Percentiles rank a stretch among this genome's conserved stretches.
phyloP scores from a whole-genome alignment of 306 rosid species.

The Glycine soja region DNA sequence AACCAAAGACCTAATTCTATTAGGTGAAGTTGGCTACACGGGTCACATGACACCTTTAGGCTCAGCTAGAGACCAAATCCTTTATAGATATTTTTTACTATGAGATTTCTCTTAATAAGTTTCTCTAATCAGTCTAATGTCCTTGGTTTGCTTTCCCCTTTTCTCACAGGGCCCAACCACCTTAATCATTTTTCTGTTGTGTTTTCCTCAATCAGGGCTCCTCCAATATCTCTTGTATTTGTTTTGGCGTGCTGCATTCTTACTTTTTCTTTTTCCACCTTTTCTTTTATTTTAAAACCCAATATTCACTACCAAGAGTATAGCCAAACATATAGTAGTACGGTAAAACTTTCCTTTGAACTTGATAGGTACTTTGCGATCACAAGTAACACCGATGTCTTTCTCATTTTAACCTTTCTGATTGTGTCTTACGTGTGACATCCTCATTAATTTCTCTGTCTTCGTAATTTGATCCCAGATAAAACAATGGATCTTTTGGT shows the following conservation, averaged over 20 bases:
- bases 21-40: not conserved
- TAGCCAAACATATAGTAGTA: too few species aligned
- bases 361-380: too few species aligned
- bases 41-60: not conserved
- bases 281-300: not conserved
- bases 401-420: too few species aligned
- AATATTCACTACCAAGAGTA: not conserved
- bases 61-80: not conserved
- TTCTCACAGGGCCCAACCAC: not conserved
- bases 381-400: too few species aligned
- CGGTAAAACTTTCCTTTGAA: too few species aligned
- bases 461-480: too few species aligned
- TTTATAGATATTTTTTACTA: too few species aligned
- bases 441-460: too few species aligned
- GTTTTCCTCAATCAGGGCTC: not conserved
- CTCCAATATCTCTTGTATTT: too few species aligned
- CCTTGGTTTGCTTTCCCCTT: not conserved
- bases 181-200: not conserved
- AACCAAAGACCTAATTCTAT: not conserved
- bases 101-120: not conserved
- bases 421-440: too few species aligned
- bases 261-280: not conserved
- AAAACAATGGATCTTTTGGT: too few species aligned
- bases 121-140: not conserved
- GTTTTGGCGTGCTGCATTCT: not conserved